These are phyloP conservation scores for Lachnellula suecica DNA, from an alignment of 2,329 filamentous ascomycete genomes.

Conservation along the genomic window DNA sequence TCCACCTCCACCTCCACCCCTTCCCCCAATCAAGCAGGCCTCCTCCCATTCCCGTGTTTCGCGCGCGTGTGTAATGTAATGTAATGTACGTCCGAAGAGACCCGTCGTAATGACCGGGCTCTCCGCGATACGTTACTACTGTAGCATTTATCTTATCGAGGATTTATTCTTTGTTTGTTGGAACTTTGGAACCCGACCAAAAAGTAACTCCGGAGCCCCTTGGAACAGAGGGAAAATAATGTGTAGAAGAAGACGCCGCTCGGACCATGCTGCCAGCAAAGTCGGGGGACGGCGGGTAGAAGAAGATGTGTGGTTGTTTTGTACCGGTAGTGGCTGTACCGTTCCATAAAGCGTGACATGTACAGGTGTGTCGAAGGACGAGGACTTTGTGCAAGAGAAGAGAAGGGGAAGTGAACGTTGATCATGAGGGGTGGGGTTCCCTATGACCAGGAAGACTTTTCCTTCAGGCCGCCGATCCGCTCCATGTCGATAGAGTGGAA, in stretches of 20 bases:
- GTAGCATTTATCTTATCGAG: too few species aligned
- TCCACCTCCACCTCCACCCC: conserved; percentile 7
- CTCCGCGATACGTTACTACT: background rate
- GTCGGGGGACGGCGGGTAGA: too few species aligned
- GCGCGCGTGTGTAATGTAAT: background rate
- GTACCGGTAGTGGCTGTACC: too few species aligned
- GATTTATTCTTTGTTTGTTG: too few species aligned
- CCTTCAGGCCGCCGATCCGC: conserved; percentile 88
- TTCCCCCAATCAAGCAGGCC: background rate
- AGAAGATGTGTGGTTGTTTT: too few species aligned
- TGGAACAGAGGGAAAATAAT: too few species aligned
- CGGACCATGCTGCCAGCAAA: too few species aligned
- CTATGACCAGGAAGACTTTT: conserved; percentile 57
- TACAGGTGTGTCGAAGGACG: conserved; percentile 5
- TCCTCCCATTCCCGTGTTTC: background rate
- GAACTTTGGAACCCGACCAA: too few species aligned
- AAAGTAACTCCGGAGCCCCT: too few species aligned
- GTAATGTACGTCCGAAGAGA: background rate
- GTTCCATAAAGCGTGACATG: conserved; percentile 3
- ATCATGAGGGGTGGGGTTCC: conserved; percentile 4
- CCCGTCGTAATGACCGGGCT: too few species aligned
- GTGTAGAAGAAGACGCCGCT: too few species aligned
- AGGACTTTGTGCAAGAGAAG: conserved; percentile 4
- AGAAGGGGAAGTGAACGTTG: conserved; percentile 7
- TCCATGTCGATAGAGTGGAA: conserved; percentile 96